Evolutionary conservation across 306 rosid genomes (phyloP).

Genomic region (Cucurbita ficifolia): DNA sequence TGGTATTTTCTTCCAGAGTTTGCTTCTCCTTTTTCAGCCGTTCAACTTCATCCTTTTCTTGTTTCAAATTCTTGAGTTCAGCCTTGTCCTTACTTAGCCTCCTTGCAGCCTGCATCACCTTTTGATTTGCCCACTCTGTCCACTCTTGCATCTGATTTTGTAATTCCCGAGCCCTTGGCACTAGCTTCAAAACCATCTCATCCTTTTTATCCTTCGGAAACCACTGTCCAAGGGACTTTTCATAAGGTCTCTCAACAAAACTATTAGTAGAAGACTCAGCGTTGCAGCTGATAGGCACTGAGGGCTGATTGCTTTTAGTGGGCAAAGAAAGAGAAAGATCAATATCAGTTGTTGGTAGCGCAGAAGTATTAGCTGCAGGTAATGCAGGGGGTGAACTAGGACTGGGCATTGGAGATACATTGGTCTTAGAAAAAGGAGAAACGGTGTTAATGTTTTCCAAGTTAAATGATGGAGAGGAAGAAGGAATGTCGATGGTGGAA

Average conservation of each 20-base stretch:
- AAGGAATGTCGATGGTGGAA: conserved; percentile 28
- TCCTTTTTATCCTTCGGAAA: conserved; percentile 63
- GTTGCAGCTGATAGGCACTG: conserved; percentile 25
- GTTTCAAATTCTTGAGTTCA: conserved; percentile 59
- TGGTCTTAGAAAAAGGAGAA: conserved; percentile 21
- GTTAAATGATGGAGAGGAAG: conserved; percentile 24
- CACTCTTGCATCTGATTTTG: conserved; percentile 78
- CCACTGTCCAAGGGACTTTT: conserved; percentile 46
- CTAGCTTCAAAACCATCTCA: conserved; percentile 61
- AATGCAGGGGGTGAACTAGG: conserved; percentile 1
- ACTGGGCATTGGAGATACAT: conserved; percentile 8
- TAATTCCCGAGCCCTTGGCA: conserved; percentile 56
- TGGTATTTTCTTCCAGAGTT: conserved; percentile 60
- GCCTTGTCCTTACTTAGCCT: conserved; percentile 77
- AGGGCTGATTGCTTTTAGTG: conserved; percentile 24
- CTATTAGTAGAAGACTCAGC: conserved; percentile 24
- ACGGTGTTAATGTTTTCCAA: conserved; percentile 23
- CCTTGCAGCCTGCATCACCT: conserved; percentile 94
- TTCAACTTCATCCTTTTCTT: conserved; percentile 85
- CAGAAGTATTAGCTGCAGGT: conserved; percentile 14
- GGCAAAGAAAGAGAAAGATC: conserved; percentile 77
- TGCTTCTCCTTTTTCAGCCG: conserved; percentile 74
- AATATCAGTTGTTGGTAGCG: conserved; percentile 30
- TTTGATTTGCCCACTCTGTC: conserved; percentile 94
- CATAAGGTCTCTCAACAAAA: conserved; percentile 37